Evolutionary conservation across 257 asterid species (phyloP).

Genomic region (Fraxinus americana): DNA sequence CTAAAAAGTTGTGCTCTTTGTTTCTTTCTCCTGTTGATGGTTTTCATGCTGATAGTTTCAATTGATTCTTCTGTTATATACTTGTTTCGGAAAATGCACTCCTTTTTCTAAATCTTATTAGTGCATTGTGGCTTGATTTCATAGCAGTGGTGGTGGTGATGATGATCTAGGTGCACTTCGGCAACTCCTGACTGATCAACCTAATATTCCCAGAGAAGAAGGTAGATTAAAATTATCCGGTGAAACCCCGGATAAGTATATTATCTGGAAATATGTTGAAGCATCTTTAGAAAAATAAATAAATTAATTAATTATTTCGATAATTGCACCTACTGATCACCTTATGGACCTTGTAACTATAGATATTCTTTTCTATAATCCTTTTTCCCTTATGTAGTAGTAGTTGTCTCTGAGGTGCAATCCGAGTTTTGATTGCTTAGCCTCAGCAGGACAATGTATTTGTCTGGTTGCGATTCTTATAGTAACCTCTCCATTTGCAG

Average conservation of each 20-base stretch:
- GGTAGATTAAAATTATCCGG: conserved; percentile 40
- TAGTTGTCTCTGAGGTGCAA: background rate
- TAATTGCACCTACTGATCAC: background rate
- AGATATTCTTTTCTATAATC: background rate
- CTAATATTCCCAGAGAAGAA: conserved; percentile 78
- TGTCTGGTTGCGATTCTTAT: conserved; percentile 1
- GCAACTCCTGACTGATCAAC: conserved; percentile 78
- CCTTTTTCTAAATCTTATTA: background rate
- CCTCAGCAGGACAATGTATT: background rate
- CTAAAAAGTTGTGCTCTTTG: background rate
- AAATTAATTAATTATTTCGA: no score
- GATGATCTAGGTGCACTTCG: conserved; percentile 60
- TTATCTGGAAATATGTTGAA: no score
- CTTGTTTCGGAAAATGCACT: background rate
- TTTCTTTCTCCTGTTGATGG: background rate
- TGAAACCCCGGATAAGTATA: conserved; percentile 1
- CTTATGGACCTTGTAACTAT: background rate
- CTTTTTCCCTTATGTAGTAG: background rate
- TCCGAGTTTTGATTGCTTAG: background rate
- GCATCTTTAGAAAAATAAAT: no score
- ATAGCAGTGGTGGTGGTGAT: conserved; percentile 51
- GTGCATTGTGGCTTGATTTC: conserved; percentile 3
- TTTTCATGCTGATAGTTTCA: conserved; percentile 1
- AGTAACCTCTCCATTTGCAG: conserved; percentile 35
- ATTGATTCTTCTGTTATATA: background rate